A percentile compares a stretch with the other conserved stretches of the same genome.
phyloP scores from a whole-genome alignment of 164 flowering plant species.

The Nymphaea colorata region DNA sequence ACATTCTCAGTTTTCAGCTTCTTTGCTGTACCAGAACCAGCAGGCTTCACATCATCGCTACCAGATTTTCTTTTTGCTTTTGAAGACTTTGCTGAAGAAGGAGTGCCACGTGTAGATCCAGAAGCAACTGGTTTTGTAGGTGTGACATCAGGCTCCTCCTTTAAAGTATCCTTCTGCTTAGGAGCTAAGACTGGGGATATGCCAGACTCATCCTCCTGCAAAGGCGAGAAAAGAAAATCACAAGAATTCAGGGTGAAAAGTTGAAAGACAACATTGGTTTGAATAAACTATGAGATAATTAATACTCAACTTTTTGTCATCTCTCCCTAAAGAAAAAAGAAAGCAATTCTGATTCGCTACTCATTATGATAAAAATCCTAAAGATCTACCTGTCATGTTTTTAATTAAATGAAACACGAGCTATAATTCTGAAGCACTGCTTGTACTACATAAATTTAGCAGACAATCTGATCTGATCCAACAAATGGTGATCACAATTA shows the following conservation, averaged over 20 bases:
- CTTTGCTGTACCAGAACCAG: conserved; percentile 50
- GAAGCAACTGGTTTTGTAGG: conserved; percentile 45
- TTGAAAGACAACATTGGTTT: conserved; percentile 1
- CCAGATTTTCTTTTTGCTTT: conserved; percentile 78
- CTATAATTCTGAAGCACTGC: too few relatives aligned
- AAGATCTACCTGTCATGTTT: too few relatives aligned
- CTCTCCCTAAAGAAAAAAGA: too few relatives aligned
- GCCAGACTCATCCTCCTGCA: conserved; percentile 56
- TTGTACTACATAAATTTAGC: too few relatives aligned
- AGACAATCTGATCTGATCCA: too few relatives aligned
- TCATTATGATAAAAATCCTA: too few relatives aligned
- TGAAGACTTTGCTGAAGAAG: conserved; percentile 58
- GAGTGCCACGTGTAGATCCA: conserved; percentile 54
- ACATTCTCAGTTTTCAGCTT: conserved; percentile 52
- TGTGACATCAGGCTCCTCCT: conserved; percentile 69
- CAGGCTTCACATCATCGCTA: conserved; percentile 57
- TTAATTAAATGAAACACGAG: too few relatives aligned
- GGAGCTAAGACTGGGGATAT: conserved; percentile 57
- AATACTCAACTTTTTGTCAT: background rate
- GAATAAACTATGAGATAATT: background rate
- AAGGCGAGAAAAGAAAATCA: background rate
- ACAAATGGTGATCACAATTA: too few relatives aligned
- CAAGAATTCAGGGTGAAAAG: background rate
- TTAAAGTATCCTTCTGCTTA: conserved; percentile 61
- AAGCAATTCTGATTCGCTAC: too few relatives aligned